These are phyloP conservation scores for Skeletonema marinoi DNA, from an alignment of 108 stramenopile species.

Conservation along the genomic window DNA sequence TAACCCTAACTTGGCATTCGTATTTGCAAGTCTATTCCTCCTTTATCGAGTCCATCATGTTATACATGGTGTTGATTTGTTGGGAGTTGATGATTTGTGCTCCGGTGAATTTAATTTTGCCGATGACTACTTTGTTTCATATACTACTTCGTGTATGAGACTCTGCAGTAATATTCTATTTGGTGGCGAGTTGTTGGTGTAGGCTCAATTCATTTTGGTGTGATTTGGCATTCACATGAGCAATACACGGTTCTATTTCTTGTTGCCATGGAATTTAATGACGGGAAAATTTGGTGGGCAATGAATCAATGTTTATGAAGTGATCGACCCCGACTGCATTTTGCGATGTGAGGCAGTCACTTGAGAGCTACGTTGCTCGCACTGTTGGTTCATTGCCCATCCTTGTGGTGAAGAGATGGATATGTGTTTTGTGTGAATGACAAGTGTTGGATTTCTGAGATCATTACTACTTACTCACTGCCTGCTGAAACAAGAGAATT, in stretches of 20 bases:
- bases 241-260: neutral
- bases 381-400: neutral
- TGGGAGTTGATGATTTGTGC: constrained; percentile 20
- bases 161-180: neutral
- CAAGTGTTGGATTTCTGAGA: neutral
- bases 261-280: constrained; percentile 21
- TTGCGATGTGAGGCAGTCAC: constrained; percentile 34
- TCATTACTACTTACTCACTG: neutral
- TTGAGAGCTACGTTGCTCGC: constrained; percentile 47
- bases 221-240: constrained; percentile 4
- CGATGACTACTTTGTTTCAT: constrained; percentile 7
- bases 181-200: constrained; percentile 20
- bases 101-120: neutral
- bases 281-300: constrained; percentile 21
- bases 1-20: constrained; percentile 37
- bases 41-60: neutral
- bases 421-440: neutral
- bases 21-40: constrained; percentile 20
- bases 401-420: neutral
- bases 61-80: constrained; percentile 3
- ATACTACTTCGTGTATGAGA: no score
- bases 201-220: constrained; percentile 2
- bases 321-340: constrained; percentile 38
- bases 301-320: constrained; percentile 19
- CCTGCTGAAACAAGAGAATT: neutral